A percentile compares a stretch with the other conserved stretches of the same genome.
These are phyloP conservation scores for Asterophora parasitica DNA, from an alignment of 768 basidiomycete species.

Conservation along the genomic window DNA sequence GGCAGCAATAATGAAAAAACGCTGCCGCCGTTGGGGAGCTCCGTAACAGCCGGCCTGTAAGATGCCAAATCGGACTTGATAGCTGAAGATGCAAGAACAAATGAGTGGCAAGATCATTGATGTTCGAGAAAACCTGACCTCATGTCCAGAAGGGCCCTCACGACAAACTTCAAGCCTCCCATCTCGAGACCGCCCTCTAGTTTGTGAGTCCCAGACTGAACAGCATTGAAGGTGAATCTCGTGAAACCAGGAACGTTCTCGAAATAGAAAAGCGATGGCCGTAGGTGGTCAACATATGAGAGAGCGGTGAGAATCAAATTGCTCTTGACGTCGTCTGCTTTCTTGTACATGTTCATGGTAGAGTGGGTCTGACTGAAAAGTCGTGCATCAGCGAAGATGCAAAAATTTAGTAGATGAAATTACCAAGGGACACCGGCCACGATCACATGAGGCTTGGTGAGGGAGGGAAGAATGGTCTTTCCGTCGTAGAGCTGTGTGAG, in stretches of 20 bases:
- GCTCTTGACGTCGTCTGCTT: slow-evolving; percentile 61
- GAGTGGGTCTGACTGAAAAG: slow-evolving; percentile 69
- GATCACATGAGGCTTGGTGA: slow-evolving; percentile 41
- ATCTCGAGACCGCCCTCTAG: slow-evolving; percentile 61
- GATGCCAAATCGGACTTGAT: slow-evolving; percentile 47
- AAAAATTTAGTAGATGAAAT: background rate
- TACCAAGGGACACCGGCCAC: slow-evolving; percentile 77
- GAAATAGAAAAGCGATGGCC: slow-evolving; percentile 39
- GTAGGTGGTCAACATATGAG: slow-evolving; percentile 44
- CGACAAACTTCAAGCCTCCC: slow-evolving; percentile 70
- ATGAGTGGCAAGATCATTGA: background rate
- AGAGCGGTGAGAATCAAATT: slow-evolving; percentile 61
- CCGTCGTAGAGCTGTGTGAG: slow-evolving; percentile 38
- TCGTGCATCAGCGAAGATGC: background rate
- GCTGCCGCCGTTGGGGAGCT: slow-evolving; percentile 47
- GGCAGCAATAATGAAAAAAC: slow-evolving; percentile 53
- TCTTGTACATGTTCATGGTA: slow-evolving; percentile 63
- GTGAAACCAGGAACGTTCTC: slow-evolving; percentile 56
- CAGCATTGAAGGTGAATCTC: slow-evolving; percentile 35
- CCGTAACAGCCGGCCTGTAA: slow-evolving; percentile 56
- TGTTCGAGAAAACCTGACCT: slow-evolving; percentile 35
- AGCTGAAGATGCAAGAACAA: slow-evolving; percentile 26
- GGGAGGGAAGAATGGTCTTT: slow-evolving; percentile 12
- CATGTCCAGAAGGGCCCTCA: slow-evolving; percentile 59
- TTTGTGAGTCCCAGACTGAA: slow-evolving; percentile 35